Conservation (phyloP, 169 alveolate species). For the Toxoplasma gondii region DNA sequence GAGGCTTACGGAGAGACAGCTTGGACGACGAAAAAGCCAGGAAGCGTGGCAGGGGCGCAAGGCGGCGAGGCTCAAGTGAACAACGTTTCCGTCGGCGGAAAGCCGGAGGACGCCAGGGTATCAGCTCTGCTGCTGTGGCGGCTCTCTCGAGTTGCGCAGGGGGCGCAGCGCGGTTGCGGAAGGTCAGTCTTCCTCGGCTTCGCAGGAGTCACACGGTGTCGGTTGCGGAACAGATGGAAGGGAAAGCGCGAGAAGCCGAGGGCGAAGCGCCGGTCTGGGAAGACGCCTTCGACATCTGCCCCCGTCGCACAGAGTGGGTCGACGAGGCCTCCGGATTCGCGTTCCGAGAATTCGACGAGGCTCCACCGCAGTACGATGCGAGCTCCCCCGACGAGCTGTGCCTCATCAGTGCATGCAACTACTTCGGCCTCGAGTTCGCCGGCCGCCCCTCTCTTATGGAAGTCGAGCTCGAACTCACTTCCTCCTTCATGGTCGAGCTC, state of each 20-base stretch:
- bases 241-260: background rate
- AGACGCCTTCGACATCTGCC: background rate
- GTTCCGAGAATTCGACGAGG: background rate
- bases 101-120: background rate
- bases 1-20: background rate
- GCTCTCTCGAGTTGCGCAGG: background rate
- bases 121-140: background rate
- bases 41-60: background rate
- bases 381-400: constrained; percentile 89
- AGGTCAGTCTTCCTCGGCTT: too few relatives aligned
- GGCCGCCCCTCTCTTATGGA: constrained; percentile 30
- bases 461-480: constrained; percentile 10
- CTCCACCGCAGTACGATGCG: constrained; percentile 76
- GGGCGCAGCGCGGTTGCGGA: background rate
- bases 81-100: background rate
- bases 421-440: constrained; percentile 69
- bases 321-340: constrained; percentile 10
- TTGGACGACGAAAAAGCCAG: background rate
- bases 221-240: too few relatives aligned
- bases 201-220: too few relatives aligned
- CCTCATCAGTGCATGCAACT: constrained; percentile 78
- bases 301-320: background rate
- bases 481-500: constrained; percentile 25
- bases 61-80: background rate
- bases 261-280: background rate